Base-by-base conservation (phyloP, 805 yeast species). In the Kodamaea laetipori region DNA sequence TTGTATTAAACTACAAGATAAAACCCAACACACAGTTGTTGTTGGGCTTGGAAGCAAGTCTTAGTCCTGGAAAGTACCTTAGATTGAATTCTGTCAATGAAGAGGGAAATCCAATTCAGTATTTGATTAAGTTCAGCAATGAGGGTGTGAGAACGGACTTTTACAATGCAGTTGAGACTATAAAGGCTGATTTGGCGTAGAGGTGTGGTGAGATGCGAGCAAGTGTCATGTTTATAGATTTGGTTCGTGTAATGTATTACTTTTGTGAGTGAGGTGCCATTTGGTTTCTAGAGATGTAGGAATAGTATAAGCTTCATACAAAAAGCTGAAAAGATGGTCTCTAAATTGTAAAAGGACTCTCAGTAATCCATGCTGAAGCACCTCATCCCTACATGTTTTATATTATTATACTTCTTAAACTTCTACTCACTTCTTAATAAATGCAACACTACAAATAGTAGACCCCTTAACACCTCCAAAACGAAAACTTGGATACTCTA, bases 381-480 rank as follows among this genome's bases (percentile, higher is more conserved):
- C n/a, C n/a, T n/a, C n/a, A n/a, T n/a, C n/a, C n/a, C n/a, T n/a
- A n/a, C n/a, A n/a, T n/a, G n/a, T n/a, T n/a, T n/a, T n/a, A n/a
- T n/a, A n/a, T n/a, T n/a, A n/a, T n/a, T n/a, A n/a, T n/a, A n/a
- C n/a, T n/a, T n/a, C n/a, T n/a, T n/a, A n/a, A n/a, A n/a, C n/a
- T n/a, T n/a, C n/a, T n/a, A 21, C 8, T 12, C 34, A 30, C n/a
- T 49, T 42, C 41, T 61, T 82, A 18, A 72, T 70, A 56, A 92
- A 94, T 15, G 94, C 96, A 37, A 92, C 76, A 42, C 90, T 84
- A 60, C 96, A 88, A 31, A 92, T 86, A 1, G 97, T 82, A 28
- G 90, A 80, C 1, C 99, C 99, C 53, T 82, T 77, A 4, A 76
- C 78, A 6, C 99, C 99, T 2, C 97, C 97, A 64, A 90, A 92